These are phyloP conservation scores for Aspergillus fructus DNA, from an alignment of 2,329 filamentous ascomycete species.

Conservation along the genomic window DNA sequence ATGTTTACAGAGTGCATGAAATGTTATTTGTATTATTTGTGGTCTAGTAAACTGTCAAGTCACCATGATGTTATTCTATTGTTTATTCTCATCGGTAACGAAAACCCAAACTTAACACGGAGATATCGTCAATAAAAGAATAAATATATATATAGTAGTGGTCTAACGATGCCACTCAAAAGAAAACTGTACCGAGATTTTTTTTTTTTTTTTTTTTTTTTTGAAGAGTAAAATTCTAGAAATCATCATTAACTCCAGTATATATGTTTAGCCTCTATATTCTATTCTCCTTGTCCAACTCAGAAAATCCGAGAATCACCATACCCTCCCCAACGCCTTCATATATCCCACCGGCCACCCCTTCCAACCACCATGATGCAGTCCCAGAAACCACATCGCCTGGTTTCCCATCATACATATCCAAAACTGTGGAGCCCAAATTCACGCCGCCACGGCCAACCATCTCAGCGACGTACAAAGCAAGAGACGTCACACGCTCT, in stretches of 20 bases:
- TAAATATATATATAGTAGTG: too few relatives aligned
- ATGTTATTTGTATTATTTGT: too few relatives aligned
- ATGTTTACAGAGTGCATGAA: too few relatives aligned
- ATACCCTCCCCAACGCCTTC: slow-evolving; percentile 62
- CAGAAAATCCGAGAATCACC: slow-evolving; percentile 41
- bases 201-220: too few relatives aligned
- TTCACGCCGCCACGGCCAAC: slow-evolving; percentile 54
- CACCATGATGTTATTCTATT: too few relatives aligned
- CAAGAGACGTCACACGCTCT: slow-evolving; percentile 54
- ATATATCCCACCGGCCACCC: slow-evolving; percentile 65
- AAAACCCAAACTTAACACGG: too few relatives aligned
- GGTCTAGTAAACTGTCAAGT: too few relatives aligned
- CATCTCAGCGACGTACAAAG: slow-evolving; percentile 54
- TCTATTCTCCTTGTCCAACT: background rate
- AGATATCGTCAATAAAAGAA: too few relatives aligned
- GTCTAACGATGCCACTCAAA: too few relatives aligned
- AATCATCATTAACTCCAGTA: background rate
- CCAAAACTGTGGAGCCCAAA: slow-evolving; percentile 56
- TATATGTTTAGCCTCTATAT: background rate
- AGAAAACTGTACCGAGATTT: too few relatives aligned
- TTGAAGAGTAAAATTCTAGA: too few relatives aligned
- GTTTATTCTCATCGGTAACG: too few relatives aligned
- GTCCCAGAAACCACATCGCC: slow-evolving; percentile 58
- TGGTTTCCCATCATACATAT: slow-evolving; percentile 65
- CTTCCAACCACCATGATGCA: slow-evolving; percentile 62